These are phyloP conservation scores for Fusarium coffeatum DNA, from an alignment of 2,329 filamentous ascomycete species.

Conservation along the genomic window DNA sequence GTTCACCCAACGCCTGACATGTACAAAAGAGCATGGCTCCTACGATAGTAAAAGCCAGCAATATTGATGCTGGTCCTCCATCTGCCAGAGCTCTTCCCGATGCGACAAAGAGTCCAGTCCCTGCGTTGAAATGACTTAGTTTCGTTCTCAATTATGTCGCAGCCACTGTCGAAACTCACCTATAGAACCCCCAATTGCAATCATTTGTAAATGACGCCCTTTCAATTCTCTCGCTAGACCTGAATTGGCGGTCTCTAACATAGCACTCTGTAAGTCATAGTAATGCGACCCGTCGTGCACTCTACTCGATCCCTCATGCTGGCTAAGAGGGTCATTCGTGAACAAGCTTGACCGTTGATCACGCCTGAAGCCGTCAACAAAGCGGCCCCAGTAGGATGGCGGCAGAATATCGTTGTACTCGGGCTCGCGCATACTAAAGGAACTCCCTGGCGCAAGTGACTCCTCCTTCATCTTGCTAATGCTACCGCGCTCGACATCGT, in stretches of 20 bases:
- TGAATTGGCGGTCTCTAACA: conserved; percentile 80
- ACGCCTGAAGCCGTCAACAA: conserved; percentile 72
- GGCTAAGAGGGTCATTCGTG: conserved; percentile 56
- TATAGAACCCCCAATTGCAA: conserved; percentile 93
- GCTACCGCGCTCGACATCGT: conserved; percentile 67
- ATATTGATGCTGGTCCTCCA: conserved; percentile 81
- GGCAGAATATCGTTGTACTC: conserved; percentile 55
- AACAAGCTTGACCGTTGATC: conserved; percentile 65
- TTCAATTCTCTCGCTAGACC: conserved; percentile 82
- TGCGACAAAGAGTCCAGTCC: conserved; percentile 87
- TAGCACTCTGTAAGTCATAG: conserved; percentile 67
- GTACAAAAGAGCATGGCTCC: conserved; percentile 92
- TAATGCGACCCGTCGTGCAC: conserved; percentile 59
- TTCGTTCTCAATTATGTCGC: conserved; percentile 4
- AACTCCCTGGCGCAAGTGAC: conserved; percentile 61
- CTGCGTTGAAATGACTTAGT: conserved; percentile 53
- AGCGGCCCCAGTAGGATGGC: conserved; percentile 54
- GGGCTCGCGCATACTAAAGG: conserved; percentile 64
- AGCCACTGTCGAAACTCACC: conserved; percentile 59
- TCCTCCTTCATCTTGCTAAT: conserved; percentile 69
- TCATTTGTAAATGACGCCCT: conserved; percentile 93
- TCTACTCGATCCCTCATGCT: conserved; percentile 47
- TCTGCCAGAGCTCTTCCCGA: conserved; percentile 76
- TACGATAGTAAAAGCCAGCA: conserved; percentile 82
- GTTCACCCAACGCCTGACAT: conserved; percentile 89